phyloP scores from a whole-genome alignment of 1,139 yeast genomes.

The Pichia sp. region DNA sequence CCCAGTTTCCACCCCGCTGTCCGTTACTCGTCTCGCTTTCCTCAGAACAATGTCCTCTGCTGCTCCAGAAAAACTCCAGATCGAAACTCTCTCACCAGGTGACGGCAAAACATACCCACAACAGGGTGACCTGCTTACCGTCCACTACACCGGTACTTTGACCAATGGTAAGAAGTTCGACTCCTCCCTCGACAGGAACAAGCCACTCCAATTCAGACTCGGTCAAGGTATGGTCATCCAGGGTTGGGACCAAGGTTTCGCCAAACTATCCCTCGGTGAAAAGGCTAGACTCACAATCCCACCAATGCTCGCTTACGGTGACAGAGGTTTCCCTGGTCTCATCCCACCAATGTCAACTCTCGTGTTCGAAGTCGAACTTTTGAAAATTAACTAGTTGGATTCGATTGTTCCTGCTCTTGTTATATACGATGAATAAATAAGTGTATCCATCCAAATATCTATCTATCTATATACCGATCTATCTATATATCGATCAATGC shows the following conservation, averaged over 20 bases:
- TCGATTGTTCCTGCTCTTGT: no score
- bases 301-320: constrained; percentile 89
- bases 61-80: constrained; percentile 21
- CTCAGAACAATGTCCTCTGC: constrained; percentile 9
- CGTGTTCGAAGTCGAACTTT: constrained; percentile 85
- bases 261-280: constrained; percentile 85
- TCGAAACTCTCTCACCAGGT: constrained; percentile 33
- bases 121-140: constrained; percentile 78
- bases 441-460: no score
- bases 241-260: constrained; percentile 95
- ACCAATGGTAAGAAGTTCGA: constrained; percentile 94
- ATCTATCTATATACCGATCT: no score
- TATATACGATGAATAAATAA: no score
- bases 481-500: no score
- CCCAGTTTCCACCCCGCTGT: no score
- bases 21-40: neutral
- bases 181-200: constrained; percentile 87
- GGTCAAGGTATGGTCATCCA: constrained; percentile 95
- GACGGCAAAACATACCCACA: constrained; percentile 85
- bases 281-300: constrained; percentile 88
- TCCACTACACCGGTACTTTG: constrained; percentile 92
- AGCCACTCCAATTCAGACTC: constrained; percentile 86
- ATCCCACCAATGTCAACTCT: constrained; percentile 96
- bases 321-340: constrained; percentile 90
- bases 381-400: constrained; percentile 70